Percentiles rank a stretch among this genome's conserved stretches.
These are phyloP conservation scores for Sungouiozyma intestinalis DNA, from an alignment of 805 yeast genomes.

Conservation along the genomic window DNA sequence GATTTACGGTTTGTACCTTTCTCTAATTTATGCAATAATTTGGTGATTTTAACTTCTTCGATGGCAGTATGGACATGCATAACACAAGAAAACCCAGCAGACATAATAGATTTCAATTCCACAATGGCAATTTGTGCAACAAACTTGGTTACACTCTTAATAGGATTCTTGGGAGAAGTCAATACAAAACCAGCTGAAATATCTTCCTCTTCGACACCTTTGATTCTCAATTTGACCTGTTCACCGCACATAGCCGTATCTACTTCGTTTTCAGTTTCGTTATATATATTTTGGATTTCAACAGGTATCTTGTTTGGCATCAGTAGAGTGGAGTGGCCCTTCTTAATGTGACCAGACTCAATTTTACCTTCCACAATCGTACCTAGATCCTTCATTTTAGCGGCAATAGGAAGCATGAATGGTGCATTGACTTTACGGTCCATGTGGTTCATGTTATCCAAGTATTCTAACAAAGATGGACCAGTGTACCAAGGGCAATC, in stretches of 20 bases:
- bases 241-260: conserved; percentile 90
- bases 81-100: conserved; percentile 94
- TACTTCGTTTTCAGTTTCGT: conserved; percentile 93
- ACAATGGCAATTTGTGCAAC: conserved; percentile 97
- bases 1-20: conserved; percentile 95
- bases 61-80: conserved; percentile 98
- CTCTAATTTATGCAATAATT: conserved; percentile 84
- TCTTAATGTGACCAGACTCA: conserved; percentile 88
- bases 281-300: conserved; percentile 80
- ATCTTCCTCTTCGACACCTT: conserved; percentile 97
- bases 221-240: conserved; percentile 86
- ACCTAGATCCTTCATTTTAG: conserved; percentile 95
- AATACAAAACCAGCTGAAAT: conserved; percentile 84
- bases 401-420: conserved; percentile 91
- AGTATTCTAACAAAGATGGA: conserved; percentile 81
- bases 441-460: conserved; percentile 71
- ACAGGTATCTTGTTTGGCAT: conserved; percentile 87
- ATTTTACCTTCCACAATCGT: conserved; percentile 97
- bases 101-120: conserved; percentile 86
- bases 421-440: conserved; percentile 89
- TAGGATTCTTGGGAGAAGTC: conserved; percentile 78
- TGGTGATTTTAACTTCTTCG: conserved; percentile 80
- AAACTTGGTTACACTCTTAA: conserved; percentile 78
- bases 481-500: conserved; percentile 92
- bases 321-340: conserved; percentile 60